Conservation (phyloP, 192 early-diverging fungal species). For the Coemansia sp. region DNA sequence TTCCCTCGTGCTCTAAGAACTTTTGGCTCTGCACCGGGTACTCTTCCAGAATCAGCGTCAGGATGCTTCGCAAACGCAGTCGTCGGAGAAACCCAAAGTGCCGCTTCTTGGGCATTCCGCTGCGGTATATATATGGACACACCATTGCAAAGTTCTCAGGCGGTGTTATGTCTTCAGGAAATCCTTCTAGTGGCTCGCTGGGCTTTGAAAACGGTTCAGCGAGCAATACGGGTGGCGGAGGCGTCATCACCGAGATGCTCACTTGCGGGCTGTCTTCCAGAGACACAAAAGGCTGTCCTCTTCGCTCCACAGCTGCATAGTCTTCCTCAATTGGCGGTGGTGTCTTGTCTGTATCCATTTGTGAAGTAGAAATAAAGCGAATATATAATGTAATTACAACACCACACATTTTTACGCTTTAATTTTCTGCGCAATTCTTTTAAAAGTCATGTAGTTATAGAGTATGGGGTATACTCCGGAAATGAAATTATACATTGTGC, state of each 20-base stretch:
- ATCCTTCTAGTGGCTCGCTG: conserved; percentile 7
- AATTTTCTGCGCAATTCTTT: too few relatives aligned
- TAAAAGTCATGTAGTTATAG: too few relatives aligned
- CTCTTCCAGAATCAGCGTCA: conserved; percentile 93
- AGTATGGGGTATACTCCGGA: too few relatives aligned
- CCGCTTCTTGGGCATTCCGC: conserved; percentile 89
- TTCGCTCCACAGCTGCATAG: too few relatives aligned
- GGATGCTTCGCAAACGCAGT: conserved; percentile 79
- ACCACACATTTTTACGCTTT: too few relatives aligned
- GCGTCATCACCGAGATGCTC: conserved; percentile 31
- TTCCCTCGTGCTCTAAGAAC: conserved; percentile 75
- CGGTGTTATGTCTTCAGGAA: conserved; percentile 67
- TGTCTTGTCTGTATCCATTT: too few relatives aligned
- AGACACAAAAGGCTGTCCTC: too few relatives aligned
- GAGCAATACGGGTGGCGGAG: conserved; percentile 5
- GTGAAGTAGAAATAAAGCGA: too few relatives aligned
- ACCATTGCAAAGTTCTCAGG: conserved; percentile 98
- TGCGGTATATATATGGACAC: conserved; percentile 87
- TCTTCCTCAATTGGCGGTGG: too few relatives aligned
- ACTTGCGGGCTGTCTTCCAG: conserved; percentile 21
- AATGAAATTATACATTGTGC: too few relatives aligned
- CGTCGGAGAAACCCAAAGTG: conserved; percentile 88
- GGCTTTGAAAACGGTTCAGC: background rate
- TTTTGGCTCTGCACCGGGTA: conserved; percentile 85
- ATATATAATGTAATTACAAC: too few relatives aligned